Conservation (phyloP, 1,284 basidiomycete genomes). For the Vanrija humicola region DNA sequence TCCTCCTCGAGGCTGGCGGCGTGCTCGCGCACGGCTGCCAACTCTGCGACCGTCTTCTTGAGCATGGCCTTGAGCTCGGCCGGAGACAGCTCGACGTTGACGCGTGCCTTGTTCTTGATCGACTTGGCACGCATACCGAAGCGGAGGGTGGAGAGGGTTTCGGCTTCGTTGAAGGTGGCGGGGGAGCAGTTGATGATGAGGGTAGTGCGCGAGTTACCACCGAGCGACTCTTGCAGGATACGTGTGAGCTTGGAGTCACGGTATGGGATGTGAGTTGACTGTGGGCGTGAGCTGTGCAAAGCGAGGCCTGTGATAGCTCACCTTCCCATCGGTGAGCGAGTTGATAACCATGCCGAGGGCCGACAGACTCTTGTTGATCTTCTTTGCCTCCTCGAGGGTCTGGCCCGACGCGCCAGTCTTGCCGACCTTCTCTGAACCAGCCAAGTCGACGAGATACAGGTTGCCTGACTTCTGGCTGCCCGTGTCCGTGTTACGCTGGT, state of each 20-base stretch:
- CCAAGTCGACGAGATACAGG: conserved; percentile 95
- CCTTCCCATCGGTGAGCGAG: conserved; percentile 93
- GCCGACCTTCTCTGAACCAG: conserved; percentile 96
- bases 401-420: conserved; percentile 99
- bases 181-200: conserved; percentile 99
- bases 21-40: conserved; percentile 78
- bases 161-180: conserved; percentile 91
- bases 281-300: conserved; percentile 3
- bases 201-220: conserved; percentile 97
- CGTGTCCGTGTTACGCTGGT: conserved; percentile 92
- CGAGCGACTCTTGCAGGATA: conserved; percentile 98
- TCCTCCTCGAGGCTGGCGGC: conserved; percentile 89
- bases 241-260: conserved; percentile 99
- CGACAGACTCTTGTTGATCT: conserved; percentile 98
- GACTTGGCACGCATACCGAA: conserved; percentile 99
- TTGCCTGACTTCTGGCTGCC: conserved; percentile 96
- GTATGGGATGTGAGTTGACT: conserved; percentile 97
- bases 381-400: conserved; percentile 98
- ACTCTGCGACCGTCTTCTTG: conserved; percentile 83
- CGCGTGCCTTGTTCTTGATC: conserved; percentile 98
- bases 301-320: conserved; percentile 37
- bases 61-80: conserved; percentile 90
- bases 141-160: conserved; percentile 94
- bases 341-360: conserved; percentile 99
- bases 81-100: conserved; percentile 97